Percentiles rank a stretch among this genome's conserved stretches.
Evolutionary conservation across 495 filamentous ascomycete species (phyloP).

Genomic region (Hypoxylon crocopeplum): DNA sequence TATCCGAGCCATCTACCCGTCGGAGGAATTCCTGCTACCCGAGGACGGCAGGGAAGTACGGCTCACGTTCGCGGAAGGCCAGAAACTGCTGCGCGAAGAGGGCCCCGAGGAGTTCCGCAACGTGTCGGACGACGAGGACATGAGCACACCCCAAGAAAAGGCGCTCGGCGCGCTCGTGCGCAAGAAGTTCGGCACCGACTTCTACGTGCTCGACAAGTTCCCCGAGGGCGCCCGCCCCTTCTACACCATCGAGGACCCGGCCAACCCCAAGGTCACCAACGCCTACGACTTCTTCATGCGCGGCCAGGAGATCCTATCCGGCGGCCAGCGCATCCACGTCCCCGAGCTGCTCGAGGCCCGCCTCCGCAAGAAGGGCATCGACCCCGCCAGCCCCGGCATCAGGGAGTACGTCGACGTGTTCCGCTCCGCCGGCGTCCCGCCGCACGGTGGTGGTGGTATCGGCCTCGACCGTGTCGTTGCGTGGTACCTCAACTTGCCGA

Average conservation of each 20-base stretch:
- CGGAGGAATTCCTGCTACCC: constrained; percentile 55
- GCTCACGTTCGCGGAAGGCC: constrained; percentile 84
- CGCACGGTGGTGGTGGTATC: constrained; percentile 86
- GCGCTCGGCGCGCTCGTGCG: constrained; percentile 84
- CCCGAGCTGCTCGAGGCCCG: constrained; percentile 70
- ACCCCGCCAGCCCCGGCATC: constrained; percentile 75
- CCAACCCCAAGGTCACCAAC: constrained; percentile 73
- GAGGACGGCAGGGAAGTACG: constrained; percentile 78
- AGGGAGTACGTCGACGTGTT: constrained; percentile 87
- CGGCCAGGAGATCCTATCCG: constrained; percentile 87
- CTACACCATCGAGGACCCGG: constrained; percentile 82
- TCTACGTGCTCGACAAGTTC: constrained; percentile 93
- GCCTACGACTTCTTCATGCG: constrained; percentile 94
- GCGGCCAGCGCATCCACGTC: constrained; percentile 85
- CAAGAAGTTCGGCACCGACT: constrained; percentile 86
- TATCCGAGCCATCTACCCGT: constrained; percentile 68
- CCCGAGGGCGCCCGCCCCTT: constrained; percentile 85
- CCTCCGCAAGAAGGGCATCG: constrained; percentile 74
- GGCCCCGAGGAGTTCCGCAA: constrained; percentile 73
- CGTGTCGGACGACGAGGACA: constrained; percentile 77
- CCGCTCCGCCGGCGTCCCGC: constrained; percentile 72
- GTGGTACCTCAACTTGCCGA: constrained; percentile 83
- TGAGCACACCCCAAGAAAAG: constrained; percentile 86
- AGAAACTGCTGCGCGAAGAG: constrained; percentile 79
- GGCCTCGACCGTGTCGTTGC: constrained; percentile 89